These are phyloP conservation scores for Amborella trichopoda DNA, from an alignment of 164 flowering plant species.

Conservation along the genomic window DNA sequence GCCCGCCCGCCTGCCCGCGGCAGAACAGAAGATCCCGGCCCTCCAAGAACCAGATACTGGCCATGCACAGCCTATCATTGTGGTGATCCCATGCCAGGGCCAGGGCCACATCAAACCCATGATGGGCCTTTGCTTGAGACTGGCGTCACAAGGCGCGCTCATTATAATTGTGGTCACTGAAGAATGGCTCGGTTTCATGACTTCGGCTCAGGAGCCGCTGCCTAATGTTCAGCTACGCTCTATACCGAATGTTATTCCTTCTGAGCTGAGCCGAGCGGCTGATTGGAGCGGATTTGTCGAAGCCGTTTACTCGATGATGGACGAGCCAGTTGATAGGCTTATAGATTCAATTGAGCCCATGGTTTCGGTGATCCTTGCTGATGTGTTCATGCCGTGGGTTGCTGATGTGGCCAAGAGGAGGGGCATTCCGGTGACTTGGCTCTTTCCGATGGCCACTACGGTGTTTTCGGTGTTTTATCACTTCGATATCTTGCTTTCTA, in stretches of 20 bases:
- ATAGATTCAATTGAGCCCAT: constrained; percentile 26
- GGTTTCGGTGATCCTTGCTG: constrained; percentile 29
- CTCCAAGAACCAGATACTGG: no score
- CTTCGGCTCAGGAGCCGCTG: constrained; percentile 22
- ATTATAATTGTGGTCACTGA: constrained; percentile 63
- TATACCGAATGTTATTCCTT: constrained; percentile 72
- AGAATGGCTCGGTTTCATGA: constrained; percentile 64
- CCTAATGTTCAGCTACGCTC: constrained; percentile 28
- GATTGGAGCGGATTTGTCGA: constrained; percentile 35
- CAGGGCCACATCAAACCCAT: constrained; percentile 59
- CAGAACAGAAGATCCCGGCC: no score
- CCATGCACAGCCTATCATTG: no score
- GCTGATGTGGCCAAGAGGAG: constrained; percentile 29
- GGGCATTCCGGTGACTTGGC: constrained; percentile 39
- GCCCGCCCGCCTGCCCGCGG: no score
- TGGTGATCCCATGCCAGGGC: constrained; percentile 42
- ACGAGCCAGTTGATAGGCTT: constrained; percentile 39
- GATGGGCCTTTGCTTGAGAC: constrained; percentile 40
- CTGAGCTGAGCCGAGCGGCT: constrained; percentile 38
- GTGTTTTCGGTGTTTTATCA: constrained; percentile 27
- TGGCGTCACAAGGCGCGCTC: constrained; percentile 12
- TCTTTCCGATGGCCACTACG: constrained; percentile 39
- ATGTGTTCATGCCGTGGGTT: constrained; percentile 35
- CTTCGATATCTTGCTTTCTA: constrained; percentile 21
- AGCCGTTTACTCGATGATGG: constrained; percentile 43